phyloP scores from a whole-genome alignment of 2,329 filamentous ascomycete genomes.

The Fusarium abutilonis region DNA sequence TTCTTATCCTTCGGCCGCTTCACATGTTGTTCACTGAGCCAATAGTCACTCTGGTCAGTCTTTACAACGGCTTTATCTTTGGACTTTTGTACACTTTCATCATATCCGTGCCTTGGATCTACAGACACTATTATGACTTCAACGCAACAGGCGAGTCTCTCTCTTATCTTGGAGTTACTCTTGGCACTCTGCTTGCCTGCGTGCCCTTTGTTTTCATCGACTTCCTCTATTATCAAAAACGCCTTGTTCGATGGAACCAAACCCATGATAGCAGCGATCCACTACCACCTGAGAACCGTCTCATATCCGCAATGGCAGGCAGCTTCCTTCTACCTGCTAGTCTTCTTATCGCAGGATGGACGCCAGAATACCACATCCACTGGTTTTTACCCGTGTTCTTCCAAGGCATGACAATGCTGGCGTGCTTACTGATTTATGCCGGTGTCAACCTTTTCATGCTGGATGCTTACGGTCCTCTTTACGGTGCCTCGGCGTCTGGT shows the following conservation, averaged over 20 bases:
- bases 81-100: slow-evolving; percentile 29
- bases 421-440: slow-evolving; percentile 20
- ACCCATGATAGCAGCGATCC: neutral
- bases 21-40: slow-evolving; percentile 32
- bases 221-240: slow-evolving; percentile 29
- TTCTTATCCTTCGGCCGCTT: slow-evolving; percentile 26
- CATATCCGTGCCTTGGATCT: slow-evolving; percentile 29
- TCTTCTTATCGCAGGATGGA: slow-evolving; percentile 25
- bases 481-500: slow-evolving; percentile 24
- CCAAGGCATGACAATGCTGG: slow-evolving; percentile 20
- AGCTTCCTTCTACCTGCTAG: slow-evolving; percentile 20
- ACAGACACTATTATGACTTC: slow-evolving; percentile 21
- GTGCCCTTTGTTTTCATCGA: slow-evolving; percentile 25
- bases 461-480: slow-evolving; percentile 22
- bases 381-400: slow-evolving; percentile 21
- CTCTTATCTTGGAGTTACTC: slow-evolving; percentile 25
- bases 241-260: slow-evolving; percentile 4
- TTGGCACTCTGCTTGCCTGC: slow-evolving; percentile 22
- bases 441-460: slow-evolving; percentile 29
- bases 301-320: slow-evolving; percentile 25
- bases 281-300: slow-evolving; percentile 14
- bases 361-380: slow-evolving; percentile 12
- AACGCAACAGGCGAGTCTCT: slow-evolving; percentile 7
- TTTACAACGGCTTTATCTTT: slow-evolving; percentile 34
- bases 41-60: slow-evolving; percentile 23